These are phyloP conservation scores for Ascoidea tarda DNA, from an alignment of 805 yeast species.

Conservation along the genomic window DNA sequence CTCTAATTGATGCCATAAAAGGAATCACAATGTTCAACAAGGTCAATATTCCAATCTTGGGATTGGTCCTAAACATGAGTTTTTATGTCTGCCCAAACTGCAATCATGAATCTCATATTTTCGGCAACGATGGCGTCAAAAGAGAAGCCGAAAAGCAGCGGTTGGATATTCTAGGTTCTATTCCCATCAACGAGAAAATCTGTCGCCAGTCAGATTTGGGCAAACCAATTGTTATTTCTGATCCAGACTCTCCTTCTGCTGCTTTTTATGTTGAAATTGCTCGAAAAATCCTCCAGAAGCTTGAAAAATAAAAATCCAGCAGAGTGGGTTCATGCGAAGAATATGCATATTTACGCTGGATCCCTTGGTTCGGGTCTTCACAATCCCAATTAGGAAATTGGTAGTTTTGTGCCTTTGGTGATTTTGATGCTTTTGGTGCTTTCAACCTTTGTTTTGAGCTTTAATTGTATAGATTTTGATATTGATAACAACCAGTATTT, in stretches of 20 bases:
- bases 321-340: too few relatives aligned
- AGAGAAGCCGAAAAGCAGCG: slow-evolving; percentile 35
- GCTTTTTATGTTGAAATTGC: slow-evolving; percentile 38
- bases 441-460: too few relatives aligned
- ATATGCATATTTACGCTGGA: too few relatives aligned
- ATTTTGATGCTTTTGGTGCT: too few relatives aligned
- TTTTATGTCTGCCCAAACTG: slow-evolving; percentile 66
- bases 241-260: slow-evolving; percentile 22
- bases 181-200: slow-evolving; percentile 52
- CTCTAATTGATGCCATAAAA: slow-evolving; percentile 64
- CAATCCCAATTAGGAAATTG: too few relatives aligned
- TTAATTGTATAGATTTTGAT: too few relatives aligned
- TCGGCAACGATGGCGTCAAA: slow-evolving; percentile 44
- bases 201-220: slow-evolving; percentile 53
- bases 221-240: slow-evolving; percentile 39
- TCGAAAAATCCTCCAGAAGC: slow-evolving; percentile 15
- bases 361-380: too few relatives aligned
- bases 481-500: too few relatives aligned
- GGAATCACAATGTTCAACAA: slow-evolving; percentile 70
- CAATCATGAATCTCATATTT: slow-evolving; percentile 55
- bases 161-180: slow-evolving; percentile 42
- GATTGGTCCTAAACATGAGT: slow-evolving; percentile 78
- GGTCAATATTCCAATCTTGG: slow-evolving; percentile 58
- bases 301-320: too few relatives aligned
- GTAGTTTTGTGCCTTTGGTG: too few relatives aligned